Evolutionary conservation across 2,329 filamentous ascomycete species (phyloP).

Genomic region (Aureobasidium pullulans): DNA sequence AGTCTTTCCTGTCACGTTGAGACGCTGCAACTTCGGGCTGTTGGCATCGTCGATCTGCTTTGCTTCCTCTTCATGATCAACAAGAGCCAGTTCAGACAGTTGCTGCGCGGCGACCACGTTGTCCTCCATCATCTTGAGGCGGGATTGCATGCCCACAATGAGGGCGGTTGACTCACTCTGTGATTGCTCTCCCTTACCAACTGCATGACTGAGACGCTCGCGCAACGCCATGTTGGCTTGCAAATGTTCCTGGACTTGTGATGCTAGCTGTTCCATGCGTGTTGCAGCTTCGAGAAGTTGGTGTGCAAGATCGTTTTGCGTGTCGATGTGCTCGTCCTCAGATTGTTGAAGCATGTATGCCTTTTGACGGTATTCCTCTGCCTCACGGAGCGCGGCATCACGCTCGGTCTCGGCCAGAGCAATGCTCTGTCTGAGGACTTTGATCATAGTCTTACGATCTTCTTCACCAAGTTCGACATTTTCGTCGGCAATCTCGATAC

Average conservation of each 20-base stretch:
- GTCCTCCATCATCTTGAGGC: constrained; percentile 76
- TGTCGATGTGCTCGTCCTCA: constrained; percentile 52
- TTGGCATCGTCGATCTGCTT: constrained; percentile 67
- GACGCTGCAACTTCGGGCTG: constrained; percentile 66
- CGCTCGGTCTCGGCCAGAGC: constrained; percentile 63
- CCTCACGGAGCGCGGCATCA: constrained; percentile 62
- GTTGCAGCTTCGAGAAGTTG: constrained; percentile 67
- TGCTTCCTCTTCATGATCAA: constrained; percentile 81
- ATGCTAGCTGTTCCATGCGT: constrained; percentile 71
- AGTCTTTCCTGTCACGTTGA: constrained; percentile 50
- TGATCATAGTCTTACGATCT: constrained; percentile 47
- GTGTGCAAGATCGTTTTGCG: constrained; percentile 58
- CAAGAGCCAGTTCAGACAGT: constrained; percentile 74
- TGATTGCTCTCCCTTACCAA: constrained; percentile 74
- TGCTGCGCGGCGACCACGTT: constrained; percentile 75
- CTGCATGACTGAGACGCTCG: constrained; percentile 67
- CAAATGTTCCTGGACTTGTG: constrained; percentile 73
- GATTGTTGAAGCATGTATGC: constrained; percentile 53
- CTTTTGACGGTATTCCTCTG: constrained; percentile 53
- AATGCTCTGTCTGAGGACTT: constrained; percentile 61
- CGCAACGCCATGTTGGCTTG: constrained; percentile 69
- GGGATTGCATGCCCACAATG: constrained; percentile 76
- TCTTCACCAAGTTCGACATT: constrained; percentile 24
- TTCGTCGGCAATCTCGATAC: constrained; percentile 16
- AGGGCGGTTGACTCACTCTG: constrained; percentile 72